These are phyloP conservation scores for Graphiopsis chlorocephala DNA, from an alignment of 2,329 filamentous ascomycete species.

Conservation along the genomic window DNA sequence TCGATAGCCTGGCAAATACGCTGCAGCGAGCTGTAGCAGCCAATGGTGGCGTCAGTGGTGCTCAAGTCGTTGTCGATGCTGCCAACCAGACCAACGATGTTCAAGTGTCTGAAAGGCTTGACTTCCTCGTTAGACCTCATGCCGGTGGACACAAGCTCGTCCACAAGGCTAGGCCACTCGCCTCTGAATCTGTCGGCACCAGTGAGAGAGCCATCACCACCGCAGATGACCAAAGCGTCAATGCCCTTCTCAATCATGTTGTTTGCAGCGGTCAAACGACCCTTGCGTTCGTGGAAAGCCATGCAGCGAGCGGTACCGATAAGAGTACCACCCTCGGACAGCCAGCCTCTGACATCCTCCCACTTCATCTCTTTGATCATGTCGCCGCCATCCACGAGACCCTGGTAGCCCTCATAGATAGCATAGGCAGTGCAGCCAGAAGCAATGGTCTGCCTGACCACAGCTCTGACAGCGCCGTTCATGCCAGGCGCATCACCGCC, in stretches of 20 bases:
- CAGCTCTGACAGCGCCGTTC: conserved; percentile 86
- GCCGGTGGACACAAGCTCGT: conserved; percentile 75
- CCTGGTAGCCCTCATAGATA: conserved; percentile 90
- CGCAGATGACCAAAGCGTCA: conserved; percentile 93
- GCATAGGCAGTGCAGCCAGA: conserved; percentile 54
- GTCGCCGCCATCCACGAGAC: conserved; percentile 82
- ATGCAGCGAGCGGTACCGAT: conserved; percentile 94
- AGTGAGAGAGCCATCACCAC: conserved; percentile 92
- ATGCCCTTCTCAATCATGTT: conserved; percentile 93
- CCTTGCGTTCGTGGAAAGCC: conserved; percentile 84
- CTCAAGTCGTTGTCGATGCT: conserved; percentile 99
- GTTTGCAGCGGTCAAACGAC: conserved; percentile 81
- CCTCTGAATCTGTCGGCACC: conserved; percentile 89
- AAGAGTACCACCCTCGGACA: conserved; percentile 89
- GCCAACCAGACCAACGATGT: conserved; percentile 93
- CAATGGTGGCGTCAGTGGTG: conserved; percentile 94
- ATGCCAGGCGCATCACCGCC: conserved; percentile 93
- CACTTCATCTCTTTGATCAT: conserved; percentile 85
- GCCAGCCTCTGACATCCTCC: conserved; percentile 91
- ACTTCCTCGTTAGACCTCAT: conserved; percentile 70
- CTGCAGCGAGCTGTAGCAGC: conserved; percentile 88
- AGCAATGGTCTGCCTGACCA: conserved; percentile 88
- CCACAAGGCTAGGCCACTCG: conserved; percentile 85
- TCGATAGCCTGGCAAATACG: conserved; percentile 96
- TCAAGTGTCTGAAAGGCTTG: conserved; percentile 77